A percentile compares a stretch with the other conserved stretches of the same genome.
Conservation (phyloP, 2,329 filamentous ascomycete species). For the Canariomyces notabilis region DNA sequence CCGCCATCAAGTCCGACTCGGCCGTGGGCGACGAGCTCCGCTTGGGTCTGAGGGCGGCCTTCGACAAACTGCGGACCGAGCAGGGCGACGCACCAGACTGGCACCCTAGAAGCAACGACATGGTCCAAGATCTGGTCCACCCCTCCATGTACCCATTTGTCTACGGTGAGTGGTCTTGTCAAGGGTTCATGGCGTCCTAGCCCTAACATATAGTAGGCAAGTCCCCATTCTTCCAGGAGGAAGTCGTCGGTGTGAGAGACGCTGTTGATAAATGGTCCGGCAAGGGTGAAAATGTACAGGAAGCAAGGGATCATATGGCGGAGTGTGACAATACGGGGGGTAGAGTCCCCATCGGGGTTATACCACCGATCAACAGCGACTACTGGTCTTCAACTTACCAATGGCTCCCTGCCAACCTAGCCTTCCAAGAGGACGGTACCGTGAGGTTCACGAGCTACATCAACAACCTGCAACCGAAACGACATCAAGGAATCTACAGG, state of each 20-base stretch:
- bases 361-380: background rate
- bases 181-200: background rate
- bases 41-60: slow-evolving; percentile 34
- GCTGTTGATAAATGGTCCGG: slow-evolving; percentile 25
- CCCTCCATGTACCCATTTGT: slow-evolving; percentile 55
- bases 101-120: slow-evolving; percentile 49
- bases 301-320: background rate
- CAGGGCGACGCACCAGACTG: slow-evolving; percentile 43
- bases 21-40: slow-evolving; percentile 32
- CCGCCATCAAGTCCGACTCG: slow-evolving; percentile 50
- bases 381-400: slow-evolving; percentile 29
- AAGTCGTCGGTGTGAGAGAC: slow-evolving; percentile 28
- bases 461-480: slow-evolving; percentile 40
- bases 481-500: slow-evolving; percentile 31
- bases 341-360: background rate
- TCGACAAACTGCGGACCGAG: slow-evolving; percentile 40
- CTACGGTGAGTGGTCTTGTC: slow-evolving; percentile 28
- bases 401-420: slow-evolving; percentile 36
- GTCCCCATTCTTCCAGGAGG: slow-evolving; percentile 31
- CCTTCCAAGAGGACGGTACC: slow-evolving; percentile 27
- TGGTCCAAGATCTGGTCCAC: slow-evolving; percentile 54
- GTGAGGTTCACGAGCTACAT: slow-evolving; percentile 39
- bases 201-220: background rate
- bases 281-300: slow-evolving; percentile 22
- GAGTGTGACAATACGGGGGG: too few species aligned